phyloP scores from a whole-genome alignment of 73 alveolate genomes.

The Stentor roeselii region DNA sequence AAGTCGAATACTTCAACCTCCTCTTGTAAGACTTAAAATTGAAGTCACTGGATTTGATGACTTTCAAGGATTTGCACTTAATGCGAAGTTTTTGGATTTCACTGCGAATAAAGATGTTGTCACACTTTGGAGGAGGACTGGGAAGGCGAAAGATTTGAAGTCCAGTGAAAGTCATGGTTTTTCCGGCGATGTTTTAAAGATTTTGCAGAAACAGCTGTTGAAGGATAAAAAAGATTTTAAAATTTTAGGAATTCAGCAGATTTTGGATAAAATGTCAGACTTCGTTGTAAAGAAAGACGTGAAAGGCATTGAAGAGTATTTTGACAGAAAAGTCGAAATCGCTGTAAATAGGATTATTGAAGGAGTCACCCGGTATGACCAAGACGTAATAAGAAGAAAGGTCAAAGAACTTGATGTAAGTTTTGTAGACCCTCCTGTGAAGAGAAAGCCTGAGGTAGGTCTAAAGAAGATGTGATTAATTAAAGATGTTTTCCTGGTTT shows the following conservation, averaged over 20 bases:
- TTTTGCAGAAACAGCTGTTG: neutral
- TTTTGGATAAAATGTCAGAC: neutral
- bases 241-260: neutral
- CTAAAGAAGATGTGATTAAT: too few species aligned
- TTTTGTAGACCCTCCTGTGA: neutral
- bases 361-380: neutral
- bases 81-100: slow-evolving; percentile 6
- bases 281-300: neutral
- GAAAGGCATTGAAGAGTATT: neutral
- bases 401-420: neutral
- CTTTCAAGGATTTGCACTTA: slow-evolving; percentile 7
- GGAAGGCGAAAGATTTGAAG: neutral
- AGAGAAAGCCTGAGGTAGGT: neutral
- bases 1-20: slow-evolving; percentile 18
- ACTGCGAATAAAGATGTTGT: slow-evolving; percentile 33
- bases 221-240: neutral
- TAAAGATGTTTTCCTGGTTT: too few species aligned
- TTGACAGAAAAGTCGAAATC: neutral
- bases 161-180: neutral
- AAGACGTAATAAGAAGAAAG: neutral
- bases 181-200: slow-evolving; percentile 7
- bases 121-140: neutral
- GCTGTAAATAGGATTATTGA: neutral
- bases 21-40: slow-evolving; percentile 48
- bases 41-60: slow-evolving; percentile 53